Evolutionary conservation across 1,284 basidiomycete genomes (phyloP), one percentile per base, ranked within the genome.

Genomic region (Austropuccinia psidii): DNA sequence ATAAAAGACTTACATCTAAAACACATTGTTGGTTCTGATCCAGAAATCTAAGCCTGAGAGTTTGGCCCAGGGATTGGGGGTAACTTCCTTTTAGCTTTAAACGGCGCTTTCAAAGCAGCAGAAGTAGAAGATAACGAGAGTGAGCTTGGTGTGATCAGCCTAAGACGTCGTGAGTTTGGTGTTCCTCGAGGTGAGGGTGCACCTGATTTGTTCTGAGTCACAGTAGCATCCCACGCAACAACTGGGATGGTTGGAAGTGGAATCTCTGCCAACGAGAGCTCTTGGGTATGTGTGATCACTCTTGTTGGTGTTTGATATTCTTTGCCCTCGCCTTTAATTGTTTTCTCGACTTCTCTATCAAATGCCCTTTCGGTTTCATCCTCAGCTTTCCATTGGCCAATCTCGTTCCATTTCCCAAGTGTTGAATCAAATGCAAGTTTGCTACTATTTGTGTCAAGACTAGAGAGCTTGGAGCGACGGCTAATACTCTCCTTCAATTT

Each of bases 401-500:
- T 47, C 33, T 73, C 69, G 37, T 73, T 64, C 69, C 69, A 73
- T 45, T 52, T 41, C 17, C 69, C 69, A 11, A 47, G 47, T 33
- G 24, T 39, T 33, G 69, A 31, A 47, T 73, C 49, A n/a, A 2
- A 37, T 29, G 21, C 33, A 4, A 21, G 35, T 52, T 37, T 60
- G 29, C 33, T 61, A 19, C 60, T 49, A 2, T 24, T 54, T 52
- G 69, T 52, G 21, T 50, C 47, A 47, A 60, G 57, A 29, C 54
- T 69, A 54, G 43, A 47, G 29, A 73, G 55, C 8, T 39, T 50
- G 21, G 69, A 64, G 39, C 69, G 69, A 19, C 49, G 29, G 49
- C 69, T 73, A 60, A 73, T 64, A 24, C 69, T 73, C 15, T 73
- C 69, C 35, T 73, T 73, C 35, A 73, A 55, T 3, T 49, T 31